phyloP scores from a whole-genome alignment of 2,329 filamentous ascomycete genomes.

The Aspergillus sp. region DNA sequence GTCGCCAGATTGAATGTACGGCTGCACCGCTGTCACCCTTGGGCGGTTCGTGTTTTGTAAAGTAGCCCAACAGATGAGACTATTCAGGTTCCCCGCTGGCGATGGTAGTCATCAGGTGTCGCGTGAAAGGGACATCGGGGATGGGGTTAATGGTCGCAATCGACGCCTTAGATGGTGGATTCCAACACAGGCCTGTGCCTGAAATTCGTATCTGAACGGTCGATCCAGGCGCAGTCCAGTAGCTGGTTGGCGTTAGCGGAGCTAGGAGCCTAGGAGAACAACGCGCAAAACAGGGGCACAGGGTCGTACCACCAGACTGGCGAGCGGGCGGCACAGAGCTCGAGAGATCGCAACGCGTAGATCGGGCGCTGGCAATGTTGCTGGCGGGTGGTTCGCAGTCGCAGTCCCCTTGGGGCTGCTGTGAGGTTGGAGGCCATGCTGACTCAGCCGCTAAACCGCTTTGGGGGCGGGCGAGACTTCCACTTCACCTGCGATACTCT shows the following conservation, averaged over 20 bases:
- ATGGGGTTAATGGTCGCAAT: conserved; percentile 7
- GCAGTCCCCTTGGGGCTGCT: conserved; percentile 25
- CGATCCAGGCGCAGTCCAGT: conserved; percentile 6
- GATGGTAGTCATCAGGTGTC: conserved; percentile 19
- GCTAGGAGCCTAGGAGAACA: conserved; percentile 1
- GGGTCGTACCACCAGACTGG: conserved; percentile 2
- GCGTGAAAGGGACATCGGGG: conserved; percentile 18
- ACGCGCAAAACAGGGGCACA: conserved; percentile 2
- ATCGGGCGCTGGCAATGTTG: conserved; percentile 12
- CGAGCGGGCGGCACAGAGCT: conserved; percentile 3
- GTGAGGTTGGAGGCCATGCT: conserved; percentile 25
- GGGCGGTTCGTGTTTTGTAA: conserved; percentile 6
- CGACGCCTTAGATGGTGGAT: conserved; percentile 6
- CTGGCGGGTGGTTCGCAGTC: conserved; percentile 17
- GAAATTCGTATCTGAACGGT: neutral
- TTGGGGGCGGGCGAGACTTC: neutral
- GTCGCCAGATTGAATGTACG: conserved; percentile 27
- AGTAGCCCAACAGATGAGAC: conserved; percentile 16
- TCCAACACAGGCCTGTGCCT: conserved; percentile 1
- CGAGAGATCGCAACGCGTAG: conserved; percentile 15
- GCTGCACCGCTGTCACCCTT: conserved; percentile 4
- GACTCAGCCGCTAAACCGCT: conserved; percentile 2
- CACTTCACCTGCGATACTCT: no score
- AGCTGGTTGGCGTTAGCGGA: conserved; percentile 3
- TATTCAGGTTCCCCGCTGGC: conserved; percentile 17